Evolutionary conservation across 2,329 filamentous ascomycete species (phyloP).

Genomic region (Penicillium sp.): DNA sequence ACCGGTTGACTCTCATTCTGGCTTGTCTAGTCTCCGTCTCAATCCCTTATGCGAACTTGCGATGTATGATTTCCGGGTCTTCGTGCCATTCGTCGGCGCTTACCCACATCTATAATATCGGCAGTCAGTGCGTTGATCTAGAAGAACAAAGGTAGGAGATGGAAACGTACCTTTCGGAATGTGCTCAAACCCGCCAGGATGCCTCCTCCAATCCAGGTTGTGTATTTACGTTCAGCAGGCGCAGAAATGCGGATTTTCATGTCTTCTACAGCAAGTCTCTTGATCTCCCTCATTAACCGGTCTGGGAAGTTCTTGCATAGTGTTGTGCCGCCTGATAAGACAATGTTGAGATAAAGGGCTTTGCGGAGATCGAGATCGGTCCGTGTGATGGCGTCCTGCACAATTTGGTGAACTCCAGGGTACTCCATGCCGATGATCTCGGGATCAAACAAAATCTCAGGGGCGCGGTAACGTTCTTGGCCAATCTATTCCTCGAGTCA

Average conservation of each 20-base stretch:
- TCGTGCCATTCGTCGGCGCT: conserved; percentile 99
- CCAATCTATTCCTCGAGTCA: conserved; percentile 60
- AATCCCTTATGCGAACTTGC: conserved; percentile 72
- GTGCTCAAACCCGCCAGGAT: conserved; percentile 95
- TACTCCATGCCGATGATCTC: conserved; percentile 97
- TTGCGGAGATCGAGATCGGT: conserved; percentile 96
- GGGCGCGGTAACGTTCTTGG: conserved; percentile 88
- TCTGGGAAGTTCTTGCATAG: conserved; percentile 97
- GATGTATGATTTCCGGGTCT: conserved; percentile 98
- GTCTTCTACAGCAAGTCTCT: conserved; percentile 91
- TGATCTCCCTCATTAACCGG: conserved; percentile 84
- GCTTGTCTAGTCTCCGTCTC: background rate
- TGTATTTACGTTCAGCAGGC: conserved; percentile 95
- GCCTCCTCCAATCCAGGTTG: conserved; percentile 97
- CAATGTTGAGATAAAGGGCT: conserved; percentile 91
- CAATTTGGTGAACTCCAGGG: conserved; percentile 94
- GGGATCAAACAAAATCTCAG: conserved; percentile 95
- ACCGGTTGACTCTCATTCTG: background rate
- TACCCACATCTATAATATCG: conserved; percentile 81
- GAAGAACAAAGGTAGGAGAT: background rate
- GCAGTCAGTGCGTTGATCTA: background rate
- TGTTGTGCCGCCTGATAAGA: conserved; percentile 92
- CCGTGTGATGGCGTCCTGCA: conserved; percentile 90
- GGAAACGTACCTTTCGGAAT: conserved; percentile 80
- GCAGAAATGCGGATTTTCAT: conserved; percentile 99